A percentile compares a stretch with the other conserved stretches of the same genome.
phyloP scores from a whole-genome alignment of 441 rosid species.

The Geranium incanum region DNA sequence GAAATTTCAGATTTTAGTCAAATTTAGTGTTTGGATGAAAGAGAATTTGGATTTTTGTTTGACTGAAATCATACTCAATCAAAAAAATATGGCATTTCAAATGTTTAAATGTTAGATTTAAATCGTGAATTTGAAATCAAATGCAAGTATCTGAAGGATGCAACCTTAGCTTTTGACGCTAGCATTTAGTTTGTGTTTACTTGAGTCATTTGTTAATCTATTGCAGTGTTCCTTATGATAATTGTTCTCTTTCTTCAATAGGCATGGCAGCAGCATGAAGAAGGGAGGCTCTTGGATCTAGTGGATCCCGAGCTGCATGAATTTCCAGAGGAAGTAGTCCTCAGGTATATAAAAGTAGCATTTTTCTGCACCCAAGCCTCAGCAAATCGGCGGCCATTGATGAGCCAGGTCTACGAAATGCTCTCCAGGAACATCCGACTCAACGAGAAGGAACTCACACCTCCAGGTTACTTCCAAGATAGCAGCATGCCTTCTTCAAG shows the following conservation, averaged over 20 bases:
- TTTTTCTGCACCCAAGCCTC: constrained; percentile 61
- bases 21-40: too few relatives aligned
- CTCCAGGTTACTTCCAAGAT: constrained; percentile 53
- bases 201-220: background rate
- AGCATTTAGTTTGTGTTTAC: background rate
- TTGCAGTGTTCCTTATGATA: background rate
- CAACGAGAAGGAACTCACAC: constrained; percentile 44
- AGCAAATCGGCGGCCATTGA: constrained; percentile 43
- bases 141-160: too few relatives aligned
- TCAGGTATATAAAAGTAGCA: constrained; percentile 54
- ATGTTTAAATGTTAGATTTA: too few relatives aligned
- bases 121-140: too few relatives aligned
- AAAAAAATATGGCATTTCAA: too few relatives aligned
- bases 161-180: too few relatives aligned
- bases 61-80: too few relatives aligned
- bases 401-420: constrained; percentile 66
- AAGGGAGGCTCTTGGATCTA: constrained; percentile 42
- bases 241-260: constrained; percentile 17
- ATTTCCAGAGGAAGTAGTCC: constrained; percentile 39
- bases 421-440: constrained; percentile 39
- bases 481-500: constrained; percentile 19
- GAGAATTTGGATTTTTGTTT: too few relatives aligned
- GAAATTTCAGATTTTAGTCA: too few relatives aligned
- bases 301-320: constrained; percentile 50
- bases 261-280: constrained; percentile 58